These are phyloP conservation scores for Penicillium atrosanguineum DNA, from an alignment of 495 filamentous ascomycete genomes.

Conservation along the genomic window DNA sequence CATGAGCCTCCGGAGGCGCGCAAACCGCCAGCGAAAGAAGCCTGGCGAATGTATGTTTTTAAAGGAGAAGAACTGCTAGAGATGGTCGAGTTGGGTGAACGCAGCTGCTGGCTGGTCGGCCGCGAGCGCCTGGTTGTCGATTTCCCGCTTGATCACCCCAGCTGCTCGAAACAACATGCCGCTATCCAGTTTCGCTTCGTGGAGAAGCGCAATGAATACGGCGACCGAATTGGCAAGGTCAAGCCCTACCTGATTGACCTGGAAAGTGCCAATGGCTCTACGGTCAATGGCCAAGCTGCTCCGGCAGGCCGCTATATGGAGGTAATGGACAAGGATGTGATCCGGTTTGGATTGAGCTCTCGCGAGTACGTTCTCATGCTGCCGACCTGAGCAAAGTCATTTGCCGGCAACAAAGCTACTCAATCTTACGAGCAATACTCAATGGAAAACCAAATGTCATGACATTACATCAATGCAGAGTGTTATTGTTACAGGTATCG, in stretches of 20 bases:
- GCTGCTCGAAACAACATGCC: conserved; percentile 90
- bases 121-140: conserved; percentile 78
- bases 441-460: not conserved
- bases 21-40: conserved; percentile 72
- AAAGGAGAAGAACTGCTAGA: conserved; percentile 77
- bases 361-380: conserved; percentile 87
- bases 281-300: conserved; percentile 70
- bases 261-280: conserved; percentile 90
- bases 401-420: not conserved
- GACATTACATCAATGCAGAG: not conserved
- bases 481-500: not conserved
- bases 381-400: conserved; percentile 11
- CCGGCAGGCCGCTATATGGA: conserved; percentile 80
- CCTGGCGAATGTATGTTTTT: conserved; percentile 93
- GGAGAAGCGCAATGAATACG: conserved; percentile 79
- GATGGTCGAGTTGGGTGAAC: conserved; percentile 68
- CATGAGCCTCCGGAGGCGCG: conserved; percentile 92
- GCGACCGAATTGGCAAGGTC: conserved; percentile 75
- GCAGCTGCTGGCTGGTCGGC: conserved; percentile 89
- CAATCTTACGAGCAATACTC: not conserved
- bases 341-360: conserved; percentile 82
- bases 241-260: conserved; percentile 91
- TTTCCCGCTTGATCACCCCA: conserved; percentile 82
- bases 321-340: conserved; percentile 80
- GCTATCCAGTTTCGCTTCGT: conserved; percentile 89